Percentiles rank a stretch among this genome's conserved stretches.
Evolutionary conservation across 2,329 filamentous ascomycete species (phyloP).

Genomic region (Cadophora gregata): DNA sequence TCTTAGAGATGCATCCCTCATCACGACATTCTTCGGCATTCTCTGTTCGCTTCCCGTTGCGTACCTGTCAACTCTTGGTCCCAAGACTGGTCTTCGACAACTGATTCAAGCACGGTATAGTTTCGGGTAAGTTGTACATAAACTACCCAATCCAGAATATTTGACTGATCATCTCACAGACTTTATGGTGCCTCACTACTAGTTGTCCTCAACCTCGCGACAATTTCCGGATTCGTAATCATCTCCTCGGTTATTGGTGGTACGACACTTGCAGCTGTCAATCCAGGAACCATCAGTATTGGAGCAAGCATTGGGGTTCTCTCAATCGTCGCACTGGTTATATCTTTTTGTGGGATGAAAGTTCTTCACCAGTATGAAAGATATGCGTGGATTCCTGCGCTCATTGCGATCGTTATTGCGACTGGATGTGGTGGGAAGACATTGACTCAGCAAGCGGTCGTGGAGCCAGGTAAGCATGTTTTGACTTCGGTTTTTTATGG

Average conservation of each 20-base stretch:
- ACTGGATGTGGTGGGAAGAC: conserved; percentile 58
- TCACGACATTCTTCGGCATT: conserved; percentile 69
- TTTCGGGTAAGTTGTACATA: conserved; percentile 52
- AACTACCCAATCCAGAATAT: conserved; percentile 19
- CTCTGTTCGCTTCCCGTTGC: conserved; percentile 60
- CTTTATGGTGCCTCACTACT: conserved; percentile 64
- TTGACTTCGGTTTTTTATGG: neutral
- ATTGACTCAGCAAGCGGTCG: conserved; percentile 54
- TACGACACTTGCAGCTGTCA: conserved; percentile 61
- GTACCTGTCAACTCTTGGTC: conserved; percentile 62
- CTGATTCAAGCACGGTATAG: conserved; percentile 69
- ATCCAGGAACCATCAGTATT: conserved; percentile 54
- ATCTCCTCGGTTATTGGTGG: conserved; percentile 67
- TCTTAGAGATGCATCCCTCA: conserved; percentile 56
- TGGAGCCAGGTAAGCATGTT: conserved; percentile 35
- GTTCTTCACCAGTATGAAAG: conserved; percentile 63
- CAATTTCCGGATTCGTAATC: conserved; percentile 66
- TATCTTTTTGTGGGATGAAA: conserved; percentile 67
- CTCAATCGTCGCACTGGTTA: conserved; percentile 59
- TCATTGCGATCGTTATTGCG: conserved; percentile 60
- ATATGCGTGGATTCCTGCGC: conserved; percentile 61
- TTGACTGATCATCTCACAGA: conserved; percentile 38
- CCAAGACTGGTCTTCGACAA: conserved; percentile 68
- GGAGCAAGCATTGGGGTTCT: conserved; percentile 67
- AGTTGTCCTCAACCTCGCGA: conserved; percentile 67